Percentiles rank a stretch among this genome's conserved stretches.
Evolutionary conservation across 192 early-diverging fungal genomes (phyloP).

Genomic region (Blastocladiella britannica): DNA sequence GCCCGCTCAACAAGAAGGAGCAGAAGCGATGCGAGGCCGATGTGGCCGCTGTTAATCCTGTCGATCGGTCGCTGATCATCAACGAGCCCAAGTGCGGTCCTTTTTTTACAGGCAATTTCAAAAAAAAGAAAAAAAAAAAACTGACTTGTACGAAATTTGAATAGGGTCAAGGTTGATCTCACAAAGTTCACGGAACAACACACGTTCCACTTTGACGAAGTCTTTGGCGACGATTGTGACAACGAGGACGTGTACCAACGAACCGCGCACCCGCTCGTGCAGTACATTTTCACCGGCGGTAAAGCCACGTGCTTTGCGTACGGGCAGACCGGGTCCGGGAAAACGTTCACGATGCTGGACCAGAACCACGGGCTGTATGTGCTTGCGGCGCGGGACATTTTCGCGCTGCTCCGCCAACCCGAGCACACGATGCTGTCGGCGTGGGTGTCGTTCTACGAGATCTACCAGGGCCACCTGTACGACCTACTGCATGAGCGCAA

Average conservation of each 20-base stretch:
- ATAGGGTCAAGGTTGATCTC: constrained; percentile 77
- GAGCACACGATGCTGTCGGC: constrained; percentile 54
- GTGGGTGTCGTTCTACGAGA: constrained; percentile 85
- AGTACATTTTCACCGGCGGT: constrained; percentile 85
- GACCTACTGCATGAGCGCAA: constrained; percentile 83
- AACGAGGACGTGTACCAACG: constrained; percentile 77
- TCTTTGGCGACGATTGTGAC: constrained; percentile 56
- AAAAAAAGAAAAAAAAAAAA: neutral
- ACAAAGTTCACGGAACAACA: constrained; percentile 89
- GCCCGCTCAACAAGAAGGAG: constrained; percentile 82
- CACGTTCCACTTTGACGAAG: constrained; percentile 89
- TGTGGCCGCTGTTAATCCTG: constrained; percentile 42
- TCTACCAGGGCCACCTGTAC: constrained; percentile 88
- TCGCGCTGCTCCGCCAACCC: constrained; percentile 43
- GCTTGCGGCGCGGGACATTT: constrained; percentile 77
- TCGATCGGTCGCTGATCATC: constrained; percentile 54
- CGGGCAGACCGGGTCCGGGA: constrained; percentile 83
- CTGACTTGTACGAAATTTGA: neutral
- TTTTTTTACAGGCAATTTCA: constrained; percentile 4
- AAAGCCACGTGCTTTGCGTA: constrained; percentile 93
- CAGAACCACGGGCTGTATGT: constrained; percentile 72
- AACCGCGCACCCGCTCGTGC: constrained; percentile 80
- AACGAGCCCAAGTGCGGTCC: constrained; percentile 65
- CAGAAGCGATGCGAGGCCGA: constrained; percentile 59
- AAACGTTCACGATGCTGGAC: constrained; percentile 95